These are phyloP conservation scores for Cymbidium sinense DNA, from an alignment of 106 monocot genomes.

Conservation along the genomic window DNA sequence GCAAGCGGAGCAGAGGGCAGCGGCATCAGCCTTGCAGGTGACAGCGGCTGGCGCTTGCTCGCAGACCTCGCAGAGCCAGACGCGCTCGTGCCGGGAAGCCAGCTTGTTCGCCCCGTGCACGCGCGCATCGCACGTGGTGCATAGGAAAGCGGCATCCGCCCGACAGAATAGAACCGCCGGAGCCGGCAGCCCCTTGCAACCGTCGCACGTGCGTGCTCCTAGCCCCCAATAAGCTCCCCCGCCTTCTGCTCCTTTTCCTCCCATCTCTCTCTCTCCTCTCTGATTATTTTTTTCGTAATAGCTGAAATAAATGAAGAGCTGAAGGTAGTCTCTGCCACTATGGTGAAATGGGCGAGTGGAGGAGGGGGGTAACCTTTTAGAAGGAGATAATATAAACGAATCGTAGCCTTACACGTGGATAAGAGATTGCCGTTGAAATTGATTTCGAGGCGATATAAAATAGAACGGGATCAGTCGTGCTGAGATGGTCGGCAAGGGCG, in stretches of 20 bases:
- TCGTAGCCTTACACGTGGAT: background rate
- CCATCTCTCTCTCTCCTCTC: background rate
- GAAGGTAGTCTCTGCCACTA: background rate
- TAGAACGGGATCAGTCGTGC: too few species aligned
- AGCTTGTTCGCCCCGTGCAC: constrained; percentile 33
- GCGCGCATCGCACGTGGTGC: constrained; percentile 52
- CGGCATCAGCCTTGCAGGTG: constrained; percentile 74
- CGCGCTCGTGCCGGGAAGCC: constrained; percentile 49
- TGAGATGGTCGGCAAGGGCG: too few species aligned
- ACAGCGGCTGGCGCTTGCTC: constrained; percentile 51
- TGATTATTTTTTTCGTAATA: background rate
- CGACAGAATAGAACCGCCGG: constrained; percentile 50
- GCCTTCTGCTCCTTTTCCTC: background rate
- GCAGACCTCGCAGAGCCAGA: constrained; percentile 72
- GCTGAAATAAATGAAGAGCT: background rate
- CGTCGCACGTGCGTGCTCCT: constrained; percentile 41
- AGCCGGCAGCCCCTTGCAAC: constrained; percentile 27
- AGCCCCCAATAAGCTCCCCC: constrained; percentile 25
- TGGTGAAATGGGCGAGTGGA: background rate
- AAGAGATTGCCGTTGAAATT: background rate
- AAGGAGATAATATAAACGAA: background rate
- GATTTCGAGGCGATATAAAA: too few species aligned
- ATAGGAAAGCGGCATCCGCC: constrained; percentile 49
- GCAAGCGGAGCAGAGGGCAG: constrained; percentile 53
- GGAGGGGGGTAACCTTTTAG: background rate